phyloP scores from a whole-genome alignment of 352 stramenopile genomes.

The Phytophthora cryptogea region DNA sequence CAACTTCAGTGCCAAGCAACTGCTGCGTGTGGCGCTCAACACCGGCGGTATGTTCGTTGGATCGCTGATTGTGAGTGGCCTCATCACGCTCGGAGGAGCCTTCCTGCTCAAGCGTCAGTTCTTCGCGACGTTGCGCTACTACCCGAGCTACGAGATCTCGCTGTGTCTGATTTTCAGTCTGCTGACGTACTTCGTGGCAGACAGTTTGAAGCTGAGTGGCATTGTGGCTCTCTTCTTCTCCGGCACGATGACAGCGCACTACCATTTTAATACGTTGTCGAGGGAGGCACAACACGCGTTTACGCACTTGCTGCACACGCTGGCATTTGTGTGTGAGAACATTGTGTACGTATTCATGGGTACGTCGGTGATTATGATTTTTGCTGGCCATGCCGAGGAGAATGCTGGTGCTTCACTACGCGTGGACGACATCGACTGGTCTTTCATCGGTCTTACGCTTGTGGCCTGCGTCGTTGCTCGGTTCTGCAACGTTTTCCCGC shows the following conservation, averaged over 20 bases:
- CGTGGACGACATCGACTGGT: slow-evolving; percentile 82
- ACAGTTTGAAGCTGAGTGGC: slow-evolving; percentile 82
- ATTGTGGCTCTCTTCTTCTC: slow-evolving; percentile 96
- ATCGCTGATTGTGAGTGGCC: slow-evolving; percentile 68
- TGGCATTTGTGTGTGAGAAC: slow-evolving; percentile 82
- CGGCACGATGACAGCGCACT: slow-evolving; percentile 88
- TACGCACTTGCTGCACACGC: slow-evolving; percentile 82
- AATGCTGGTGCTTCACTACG: slow-evolving; percentile 59
- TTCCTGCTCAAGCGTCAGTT: slow-evolving; percentile 80
- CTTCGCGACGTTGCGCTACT: slow-evolving; percentile 76
- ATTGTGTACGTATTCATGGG: slow-evolving; percentile 90
- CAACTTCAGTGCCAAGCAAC: slow-evolving; percentile 62
- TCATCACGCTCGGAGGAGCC: slow-evolving; percentile 74
- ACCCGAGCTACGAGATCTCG: slow-evolving; percentile 88
- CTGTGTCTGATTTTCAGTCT: slow-evolving; percentile 87
- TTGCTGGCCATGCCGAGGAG: slow-evolving; percentile 67
- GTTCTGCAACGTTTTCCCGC: slow-evolving; percentile 80
- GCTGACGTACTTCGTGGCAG: slow-evolving; percentile 84
- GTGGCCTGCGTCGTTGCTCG: slow-evolving; percentile 68
- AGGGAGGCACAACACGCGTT: slow-evolving; percentile 83
- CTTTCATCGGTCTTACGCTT: slow-evolving; percentile 81
- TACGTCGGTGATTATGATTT: slow-evolving; percentile 85
- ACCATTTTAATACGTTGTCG: slow-evolving; percentile 88
- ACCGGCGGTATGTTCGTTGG: slow-evolving; percentile 80
- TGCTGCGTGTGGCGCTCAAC: slow-evolving; percentile 67